Evolutionary conservation across 495 filamentous ascomycete species (phyloP), one percentile per base, ranked within the genome.

Genomic region (Cudoniella acicularis): DNA sequence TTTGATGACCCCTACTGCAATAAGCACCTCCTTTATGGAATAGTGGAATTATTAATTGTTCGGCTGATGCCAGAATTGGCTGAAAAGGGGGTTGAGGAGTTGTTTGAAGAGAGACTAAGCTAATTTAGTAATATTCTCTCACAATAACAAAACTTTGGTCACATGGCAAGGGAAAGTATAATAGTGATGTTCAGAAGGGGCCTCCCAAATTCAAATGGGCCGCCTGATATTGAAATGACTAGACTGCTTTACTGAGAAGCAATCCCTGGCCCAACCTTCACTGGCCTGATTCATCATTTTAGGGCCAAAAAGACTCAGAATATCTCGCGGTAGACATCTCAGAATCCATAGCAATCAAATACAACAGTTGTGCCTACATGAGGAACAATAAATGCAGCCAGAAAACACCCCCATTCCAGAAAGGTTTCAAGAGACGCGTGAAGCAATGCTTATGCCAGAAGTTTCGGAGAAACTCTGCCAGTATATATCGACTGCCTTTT

Each of bases 1-100:
- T 88, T 96, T 66, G 79, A 79, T 1, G 90, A 96, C 70, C 79
- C 79, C 10, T 97, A 96, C 72, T 83, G 89, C 69, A 98, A 97
- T 74, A 93, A 89, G 72, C 92, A 98, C 70, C 72, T 98, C 10
- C 70, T 92, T 45, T 95, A 93, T 63, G 75, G 79, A 21, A 76
- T 91, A 41, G 64, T 96, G 41, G 94, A 98, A 71, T 73, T 90
- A 53, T 58, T 96, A 0, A 74, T 98, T 13, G 83, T 88, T 36
- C 81, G 86, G 64, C 71, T 97, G 27, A 77, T 96, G 52, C 94
- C 94, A 24, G 94, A 98, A 77, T 64, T 98, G 64, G 80, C 82
- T 26, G 89, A 91, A 62, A 85, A 80, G 65, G 85, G 86, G 40
- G 81, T 90, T 10, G 72, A 73, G 55, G 87, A 91, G 67, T 70